Base-by-base conservation (phyloP, 2,329 filamentous ascomycete genomes). In the Clonostachys chloroleuca region DNA sequence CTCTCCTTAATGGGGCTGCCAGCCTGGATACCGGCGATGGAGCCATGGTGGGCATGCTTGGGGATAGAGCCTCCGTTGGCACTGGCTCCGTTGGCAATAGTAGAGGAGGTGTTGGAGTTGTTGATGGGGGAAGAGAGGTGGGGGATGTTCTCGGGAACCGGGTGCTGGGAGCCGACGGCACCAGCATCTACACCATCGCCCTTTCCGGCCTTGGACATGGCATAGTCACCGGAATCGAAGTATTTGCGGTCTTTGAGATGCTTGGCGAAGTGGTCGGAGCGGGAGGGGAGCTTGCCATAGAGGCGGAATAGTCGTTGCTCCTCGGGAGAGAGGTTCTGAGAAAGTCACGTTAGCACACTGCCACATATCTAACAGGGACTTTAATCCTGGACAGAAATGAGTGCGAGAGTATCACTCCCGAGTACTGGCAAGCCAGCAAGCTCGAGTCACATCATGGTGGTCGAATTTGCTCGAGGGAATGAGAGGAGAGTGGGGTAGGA, bases 161-260 rank as follows among this genome's bases (percentile, higher is more conserved):
- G 94, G 69, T 99, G 94, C 72, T 96, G 87, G 61, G 89, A 92
- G 61, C 94, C 94, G 62, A 99, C 89, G 61, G 87, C 87, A 63
- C 92, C 95, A 51, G 95, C 89, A 63, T 95, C 92, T 61, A 94
- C 87, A 64, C 94, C 88, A 62, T 92, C 89, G 67, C 90, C 91
- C 75, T 97, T 97, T 70, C 94, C 94, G 50, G 94, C 94, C 77
- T 96, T 96, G 69, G 88, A 92, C 73, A 96, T 88, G 63, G 92
- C 92, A 62, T 96, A 96, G 74, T 96, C 91, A 63, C 91, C 92
- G 51, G 88, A 94, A 75, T 96, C 91, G 70, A 96, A 96, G 75
- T 96, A 96, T 75, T 95, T 99, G 76, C 94, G 92, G 69, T 97
- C 94, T 81, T 96, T 96, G 65, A 97, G 83, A 67, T 97, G 95